Base-by-base conservation (phyloP, 2,329 filamentous ascomycete genomes). In the Phaeosphaeriaceae sp. region DNA sequence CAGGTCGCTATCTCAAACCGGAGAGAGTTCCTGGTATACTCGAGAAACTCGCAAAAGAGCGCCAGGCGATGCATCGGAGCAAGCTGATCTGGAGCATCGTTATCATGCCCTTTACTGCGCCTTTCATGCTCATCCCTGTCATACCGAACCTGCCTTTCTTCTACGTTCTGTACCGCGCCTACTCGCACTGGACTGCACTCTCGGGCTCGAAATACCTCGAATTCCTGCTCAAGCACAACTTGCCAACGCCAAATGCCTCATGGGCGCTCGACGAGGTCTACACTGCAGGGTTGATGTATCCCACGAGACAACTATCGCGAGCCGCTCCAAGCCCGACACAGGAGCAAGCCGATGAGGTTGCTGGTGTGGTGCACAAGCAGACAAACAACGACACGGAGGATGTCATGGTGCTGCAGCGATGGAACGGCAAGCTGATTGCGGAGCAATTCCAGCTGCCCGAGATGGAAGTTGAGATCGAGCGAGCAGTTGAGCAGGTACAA, bases 91-190 rank as follows among this genome's bases (percentile, higher is more conserved):
- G 90, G 87, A 96, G 91, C 72, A 82, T 74, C 52, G 48, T 70
- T 51, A 69, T 68, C 53, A 75, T 75, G 73, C 95, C 95, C 21
- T 84, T 97, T 52, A 90, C 90, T 50, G 85, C 88, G 1, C 95
- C 95, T 0, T 87, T 98, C 76, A 93, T 88, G 3, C 79, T 97
- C 48, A 81, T 99, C 45, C 95, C 95, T 47, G 74, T 98, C 61
- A 85, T 97, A 62, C 93, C 94, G 36, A 97, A 99, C 75, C 83
- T 99, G 13, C 95, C 95, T 19, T 98, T 98, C 83, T 98, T 98
- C 82, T 99, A 98, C 77, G 86, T 98, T 42, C 87, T 87, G 19
- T 99, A 96, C 81, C 87, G 95, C 63, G 90, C 92, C 24, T 98
- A 72, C 57, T 78, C 75, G 44, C 76, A 79, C 58, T 73, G 64